Evolutionary conservation across 495 filamentous ascomycete species (phyloP).

Genomic region (Hypoxylon lenormandii): DNA sequence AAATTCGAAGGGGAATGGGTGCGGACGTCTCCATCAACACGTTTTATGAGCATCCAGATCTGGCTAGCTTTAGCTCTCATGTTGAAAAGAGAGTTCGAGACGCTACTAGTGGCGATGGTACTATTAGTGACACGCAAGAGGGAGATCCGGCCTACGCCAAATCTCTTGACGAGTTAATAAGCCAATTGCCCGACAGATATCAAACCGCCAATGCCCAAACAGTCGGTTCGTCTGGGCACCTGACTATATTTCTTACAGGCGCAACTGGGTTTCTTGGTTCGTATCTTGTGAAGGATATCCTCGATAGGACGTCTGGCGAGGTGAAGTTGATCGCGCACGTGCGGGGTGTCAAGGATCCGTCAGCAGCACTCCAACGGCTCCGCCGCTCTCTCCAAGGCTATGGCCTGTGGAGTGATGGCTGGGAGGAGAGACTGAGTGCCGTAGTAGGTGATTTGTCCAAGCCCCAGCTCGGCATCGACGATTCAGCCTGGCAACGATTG

Average conservation of each 20-base stretch:
- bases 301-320: slow-evolving; percentile 67
- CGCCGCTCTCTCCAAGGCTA: slow-evolving; percentile 73
- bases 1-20: slow-evolving; percentile 71
- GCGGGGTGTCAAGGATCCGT: slow-evolving; percentile 68
- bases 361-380: slow-evolving; percentile 64
- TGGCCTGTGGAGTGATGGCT: slow-evolving; percentile 81
- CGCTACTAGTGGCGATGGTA: slow-evolving; percentile 51
- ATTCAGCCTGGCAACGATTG: slow-evolving; percentile 71
- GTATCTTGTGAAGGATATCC: slow-evolving; percentile 79
- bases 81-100: slow-evolving; percentile 66
- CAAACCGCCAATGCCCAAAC: slow-evolving; percentile 52
- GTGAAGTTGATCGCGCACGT: slow-evolving; percentile 82
- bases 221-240: slow-evolving; percentile 49
- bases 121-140: slow-evolving; percentile 59
- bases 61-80: slow-evolving; percentile 77
- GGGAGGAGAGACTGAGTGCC: slow-evolving; percentile 71
- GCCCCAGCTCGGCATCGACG: slow-evolving; percentile 75
- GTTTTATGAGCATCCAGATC: slow-evolving; percentile 80
- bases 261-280: slow-evolving; percentile 92
- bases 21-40: slow-evolving; percentile 78
- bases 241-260: slow-evolving; percentile 85
- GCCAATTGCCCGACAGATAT: slow-evolving; percentile 54
- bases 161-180: slow-evolving; percentile 63
- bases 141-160: slow-evolving; percentile 76
- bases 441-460: slow-evolving; percentile 79